These are phyloP conservation scores for Carpinus viminea DNA, from an alignment of 306 rosid species.

Conservation along the genomic window DNA sequence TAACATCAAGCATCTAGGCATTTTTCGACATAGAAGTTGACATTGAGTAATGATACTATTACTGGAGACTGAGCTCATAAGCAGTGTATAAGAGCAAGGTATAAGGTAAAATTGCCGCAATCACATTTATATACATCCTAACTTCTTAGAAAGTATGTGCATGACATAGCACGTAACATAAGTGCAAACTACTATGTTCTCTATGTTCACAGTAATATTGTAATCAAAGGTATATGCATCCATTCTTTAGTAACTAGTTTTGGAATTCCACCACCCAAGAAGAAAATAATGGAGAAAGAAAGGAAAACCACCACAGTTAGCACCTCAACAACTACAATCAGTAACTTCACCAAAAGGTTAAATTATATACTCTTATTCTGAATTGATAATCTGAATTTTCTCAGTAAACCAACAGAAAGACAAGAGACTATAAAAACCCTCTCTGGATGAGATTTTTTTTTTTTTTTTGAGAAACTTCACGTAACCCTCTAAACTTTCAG, in stretches of 20 bases:
- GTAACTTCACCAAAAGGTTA: background rate
- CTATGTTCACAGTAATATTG: background rate
- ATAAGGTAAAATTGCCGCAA: too few species aligned
- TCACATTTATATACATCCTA: background rate
- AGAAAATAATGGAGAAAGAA: background rate
- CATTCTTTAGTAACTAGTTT: background rate
- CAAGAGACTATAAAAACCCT: background rate
- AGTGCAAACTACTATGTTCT: background rate
- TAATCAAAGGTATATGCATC: background rate
- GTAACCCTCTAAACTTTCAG: too few species aligned
- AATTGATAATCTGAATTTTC: background rate
- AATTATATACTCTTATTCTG: background rate
- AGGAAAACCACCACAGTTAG: background rate
- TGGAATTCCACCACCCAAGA: background rate
- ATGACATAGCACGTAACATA: background rate
- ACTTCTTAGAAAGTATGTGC: too few species aligned
- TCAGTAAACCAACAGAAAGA: background rate
- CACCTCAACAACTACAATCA: background rate
- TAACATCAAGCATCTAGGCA: background rate
- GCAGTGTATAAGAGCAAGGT: too few species aligned
- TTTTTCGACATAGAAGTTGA: too few species aligned
- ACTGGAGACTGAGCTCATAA: too few species aligned
- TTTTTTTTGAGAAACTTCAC: too few species aligned
- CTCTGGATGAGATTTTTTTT: background rate
- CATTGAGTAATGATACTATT: background rate